Conservation (phyloP, 768 basidiomycete genomes). For the Rickenella mellea region DNA sequence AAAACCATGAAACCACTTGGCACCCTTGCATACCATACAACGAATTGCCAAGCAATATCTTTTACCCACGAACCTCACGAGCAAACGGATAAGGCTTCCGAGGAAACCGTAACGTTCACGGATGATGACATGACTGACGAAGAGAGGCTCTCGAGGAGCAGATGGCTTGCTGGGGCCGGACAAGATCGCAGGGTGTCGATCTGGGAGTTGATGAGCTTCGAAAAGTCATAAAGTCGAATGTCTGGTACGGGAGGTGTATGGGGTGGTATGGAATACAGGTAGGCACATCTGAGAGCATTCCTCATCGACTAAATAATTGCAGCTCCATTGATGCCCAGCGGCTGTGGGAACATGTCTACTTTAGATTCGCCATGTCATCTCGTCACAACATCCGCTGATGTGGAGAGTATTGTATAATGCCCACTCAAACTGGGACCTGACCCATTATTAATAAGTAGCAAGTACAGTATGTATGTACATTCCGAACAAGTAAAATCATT, state of each 20-base stretch:
- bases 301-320: too few species aligned
- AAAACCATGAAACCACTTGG: constrained; percentile 77
- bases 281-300: too few species aligned
- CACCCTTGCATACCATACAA: constrained; percentile 74
- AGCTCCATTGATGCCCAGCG: too few species aligned
- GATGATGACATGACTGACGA: constrained; percentile 44
- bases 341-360: too few species aligned
- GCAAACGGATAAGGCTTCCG: constrained; percentile 13
- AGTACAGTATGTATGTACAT: background rate
- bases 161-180: constrained; percentile 58
- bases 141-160: constrained; percentile 33
- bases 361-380: too few species aligned
- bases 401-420: too few species aligned
- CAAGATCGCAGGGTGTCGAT: constrained; percentile 65
- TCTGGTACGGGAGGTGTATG: too few species aligned
- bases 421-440: too few species aligned
- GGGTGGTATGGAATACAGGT: too few species aligned
- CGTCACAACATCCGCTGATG: too few species aligned
- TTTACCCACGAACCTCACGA: constrained; percentile 38
- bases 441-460: too few species aligned
- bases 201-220: constrained; percentile 56
- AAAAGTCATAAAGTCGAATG: too few species aligned
- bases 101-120: constrained; percentile 29
- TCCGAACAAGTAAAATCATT: background rate
- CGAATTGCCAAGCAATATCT: constrained; percentile 60